Evolutionary conservation across 1,139 yeast species (phyloP).

Genomic region (Zygosaccharomyces sapae): DNA sequence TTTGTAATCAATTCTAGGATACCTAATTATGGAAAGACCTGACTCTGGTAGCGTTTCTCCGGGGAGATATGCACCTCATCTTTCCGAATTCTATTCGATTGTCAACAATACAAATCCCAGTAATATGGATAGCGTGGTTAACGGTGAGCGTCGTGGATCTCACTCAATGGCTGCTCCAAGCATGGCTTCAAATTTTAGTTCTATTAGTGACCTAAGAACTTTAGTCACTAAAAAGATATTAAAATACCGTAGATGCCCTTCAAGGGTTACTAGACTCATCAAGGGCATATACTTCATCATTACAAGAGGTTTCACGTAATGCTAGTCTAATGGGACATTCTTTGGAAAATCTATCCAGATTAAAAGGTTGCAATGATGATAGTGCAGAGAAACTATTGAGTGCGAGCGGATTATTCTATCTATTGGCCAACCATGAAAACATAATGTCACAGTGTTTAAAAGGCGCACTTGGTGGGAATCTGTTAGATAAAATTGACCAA

Average conservation of each 20-base stretch:
- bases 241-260: slow-evolving; percentile 46
- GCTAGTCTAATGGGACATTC: slow-evolving; percentile 74
- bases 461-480: slow-evolving; percentile 53
- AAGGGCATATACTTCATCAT: slow-evolving; percentile 47
- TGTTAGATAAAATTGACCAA: slow-evolving; percentile 42
- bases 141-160: slow-evolving; percentile 9
- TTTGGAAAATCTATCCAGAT: slow-evolving; percentile 63
- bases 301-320: slow-evolving; percentile 51
- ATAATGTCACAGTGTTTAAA: slow-evolving; percentile 57
- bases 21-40: slow-evolving; percentile 8
- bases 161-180: slow-evolving; percentile 23
- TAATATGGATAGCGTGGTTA: slow-evolving; percentile 6
- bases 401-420: slow-evolving; percentile 74
- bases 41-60: slow-evolving; percentile 20
- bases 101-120: slow-evolving; percentile 21
- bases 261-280: slow-evolving; percentile 50
- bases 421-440: slow-evolving; percentile 74
- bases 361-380: slow-evolving; percentile 57
- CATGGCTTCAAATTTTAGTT: slow-evolving; percentile 27
- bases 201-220: slow-evolving; percentile 49
- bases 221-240: slow-evolving; percentile 56
- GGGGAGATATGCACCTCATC: slow-evolving; percentile 33
- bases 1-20: background rate
- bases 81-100: slow-evolving; percentile 35
- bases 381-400: slow-evolving; percentile 62